Conservation (phyloP, 1,139 yeast genomes). For the Lodderomyces metapsilosis region DNA sequence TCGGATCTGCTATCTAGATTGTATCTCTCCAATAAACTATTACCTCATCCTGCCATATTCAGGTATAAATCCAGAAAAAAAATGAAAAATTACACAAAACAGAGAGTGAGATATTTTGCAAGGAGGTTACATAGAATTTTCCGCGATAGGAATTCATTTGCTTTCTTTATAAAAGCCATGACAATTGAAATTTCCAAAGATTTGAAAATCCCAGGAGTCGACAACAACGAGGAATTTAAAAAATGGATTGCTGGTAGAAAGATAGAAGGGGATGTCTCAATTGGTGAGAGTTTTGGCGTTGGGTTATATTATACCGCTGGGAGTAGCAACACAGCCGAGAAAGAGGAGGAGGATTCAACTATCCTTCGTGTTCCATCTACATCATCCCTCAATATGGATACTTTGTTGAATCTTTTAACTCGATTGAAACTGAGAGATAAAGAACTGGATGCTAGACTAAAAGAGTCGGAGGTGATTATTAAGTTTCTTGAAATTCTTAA, state of each 20-base stretch:
- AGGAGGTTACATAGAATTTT: too few species aligned
- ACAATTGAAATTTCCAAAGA: constrained; percentile 1
- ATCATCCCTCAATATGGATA: constrained; percentile 27
- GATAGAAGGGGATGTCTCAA: neutral
- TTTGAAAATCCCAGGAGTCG: neutral
- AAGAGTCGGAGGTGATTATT: constrained; percentile 21
- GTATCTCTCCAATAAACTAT: neutral
- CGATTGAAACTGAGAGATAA: constrained; percentile 18
- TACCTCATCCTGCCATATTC: too few species aligned
- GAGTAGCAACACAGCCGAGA: neutral
- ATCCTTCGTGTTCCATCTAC: constrained; percentile 36
- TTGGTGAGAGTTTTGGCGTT: neutral
- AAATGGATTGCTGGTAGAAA: neutral
- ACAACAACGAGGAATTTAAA: neutral
- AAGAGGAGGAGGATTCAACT: neutral
- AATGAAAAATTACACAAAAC: too few species aligned
- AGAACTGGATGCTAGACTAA: constrained; percentile 11
- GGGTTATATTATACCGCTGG: neutral
- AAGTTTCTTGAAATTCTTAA: constrained; percentile 21
- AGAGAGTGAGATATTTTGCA: too few species aligned
- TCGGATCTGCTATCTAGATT: neutral
- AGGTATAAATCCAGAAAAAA: too few species aligned
- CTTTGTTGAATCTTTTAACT: constrained; percentile 27
- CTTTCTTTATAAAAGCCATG: neutral
- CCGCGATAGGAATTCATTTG: too few species aligned